Conservation (phyloP, 306 rosid genomes). For the Corylus avellana region DNA sequence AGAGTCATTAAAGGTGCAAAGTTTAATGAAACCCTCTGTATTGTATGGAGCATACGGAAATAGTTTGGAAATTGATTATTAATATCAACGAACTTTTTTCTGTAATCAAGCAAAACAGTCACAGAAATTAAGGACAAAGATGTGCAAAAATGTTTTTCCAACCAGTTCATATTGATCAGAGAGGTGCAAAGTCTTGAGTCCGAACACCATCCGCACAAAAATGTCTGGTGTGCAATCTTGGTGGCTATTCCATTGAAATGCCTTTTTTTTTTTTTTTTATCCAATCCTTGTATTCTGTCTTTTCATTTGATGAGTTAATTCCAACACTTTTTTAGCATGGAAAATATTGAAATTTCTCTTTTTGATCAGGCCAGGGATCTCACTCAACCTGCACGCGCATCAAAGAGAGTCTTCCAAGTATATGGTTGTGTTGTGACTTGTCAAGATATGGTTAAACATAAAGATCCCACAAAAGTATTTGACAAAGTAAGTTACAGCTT, state of each 20-base stretch:
- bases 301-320: neutral
- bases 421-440: constrained; percentile 84
- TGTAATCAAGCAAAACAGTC: neutral
- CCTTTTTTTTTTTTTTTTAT: neutral
- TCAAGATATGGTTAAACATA: constrained; percentile 75
- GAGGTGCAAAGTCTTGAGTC: neutral
- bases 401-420: constrained; percentile 83
- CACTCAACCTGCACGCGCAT: constrained; percentile 41
- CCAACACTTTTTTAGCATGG: neutral
- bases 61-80: neutral
- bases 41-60: neutral
- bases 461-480: constrained; percentile 52
- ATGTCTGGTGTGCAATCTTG: neutral
- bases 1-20: neutral
- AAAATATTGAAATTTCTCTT: neutral
- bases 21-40: neutral
- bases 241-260: neutral
- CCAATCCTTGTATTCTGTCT: neutral
- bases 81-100: neutral
- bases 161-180: neutral
- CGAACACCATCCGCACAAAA: neutral
- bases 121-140: neutral
- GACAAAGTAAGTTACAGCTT: constrained; percentile 61
- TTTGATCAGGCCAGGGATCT: constrained; percentile 52
- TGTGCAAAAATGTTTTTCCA: neutral